Base-by-base conservation (phyloP, 2,329 filamentous ascomycete genomes). In the Aureobasidium sp. region DNA sequence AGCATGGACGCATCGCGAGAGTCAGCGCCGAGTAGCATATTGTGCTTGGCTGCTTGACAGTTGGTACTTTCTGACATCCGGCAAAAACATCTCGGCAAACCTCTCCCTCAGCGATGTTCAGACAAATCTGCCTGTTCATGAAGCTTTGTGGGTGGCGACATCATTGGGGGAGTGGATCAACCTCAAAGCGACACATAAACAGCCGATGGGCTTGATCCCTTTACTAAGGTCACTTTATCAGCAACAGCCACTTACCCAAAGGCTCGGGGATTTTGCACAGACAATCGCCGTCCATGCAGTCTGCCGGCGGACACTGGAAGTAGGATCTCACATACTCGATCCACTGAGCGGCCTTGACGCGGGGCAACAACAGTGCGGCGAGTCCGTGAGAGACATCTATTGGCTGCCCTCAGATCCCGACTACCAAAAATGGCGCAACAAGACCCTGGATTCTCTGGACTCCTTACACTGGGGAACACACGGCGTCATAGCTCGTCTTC, bases 391-490 rank as follows among this genome's bases (percentile, higher is more conserved):
- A 21, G 53, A 57, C 40, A 40, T 57, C 17, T 57, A 57, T 35
- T 57, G 53, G 53, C 40, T 57, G 3, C 53, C 53, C 27, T 57
- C 53, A 8, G 53, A 57, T 57, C 53, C 53, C n/a, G 53, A 57
- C 25, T 57, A 57, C 19, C 53, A 57, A 35, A 57, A 57, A 17
- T 64, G 63, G 63, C 61, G 63, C 23, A 64, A 64, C 63, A 63
- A 60, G 29, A 49, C 63, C 10, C 62, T 62, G 25, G 63, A 64
- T 31, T 62, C 51, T 17, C 38, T 64, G 10, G 63, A 64, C 33
- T 19, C 54, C 11, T 35, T 64, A 19, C 63, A 64, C 25, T 63
- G 63, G 63, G 60, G 33, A 45, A 61, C 61, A 1, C 62, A 64
- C 47, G 61, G 47, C 15, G 61, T 62, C 38, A 58, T 62, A 35